Evolutionary conservation across 495 filamentous ascomycete species (phyloP).

Genomic region (Trichoderma orchidacearum): DNA sequence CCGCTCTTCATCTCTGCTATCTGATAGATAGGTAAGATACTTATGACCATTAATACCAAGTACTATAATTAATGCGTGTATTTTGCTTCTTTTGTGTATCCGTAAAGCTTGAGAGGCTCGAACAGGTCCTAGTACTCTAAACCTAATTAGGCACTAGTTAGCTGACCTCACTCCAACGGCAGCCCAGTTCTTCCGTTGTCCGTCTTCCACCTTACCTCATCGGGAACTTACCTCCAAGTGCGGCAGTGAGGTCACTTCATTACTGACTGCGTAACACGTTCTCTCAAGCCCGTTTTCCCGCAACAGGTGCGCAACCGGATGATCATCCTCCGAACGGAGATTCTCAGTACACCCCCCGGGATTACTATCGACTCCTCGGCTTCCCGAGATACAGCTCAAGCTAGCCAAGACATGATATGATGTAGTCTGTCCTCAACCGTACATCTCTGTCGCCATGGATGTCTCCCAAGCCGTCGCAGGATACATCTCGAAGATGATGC

Average conservation of each 20-base stretch:
- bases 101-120: too few relatives aligned
- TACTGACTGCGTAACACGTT: not conserved
- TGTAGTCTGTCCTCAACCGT: not conserved
- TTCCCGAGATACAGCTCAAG: not conserved
- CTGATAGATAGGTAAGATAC: too few relatives aligned
- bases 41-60: too few relatives aligned
- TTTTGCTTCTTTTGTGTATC: too few relatives aligned
- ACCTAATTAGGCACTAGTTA: not conserved
- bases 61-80: too few relatives aligned
- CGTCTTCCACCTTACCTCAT: not conserved
- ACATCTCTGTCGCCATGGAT: conserved; percentile 52
- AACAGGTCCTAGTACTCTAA: too few relatives aligned
- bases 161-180: not conserved
- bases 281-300: conserved; percentile 1
- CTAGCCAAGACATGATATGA: not conserved
- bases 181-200: not conserved
- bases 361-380: not conserved
- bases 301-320: not conserved
- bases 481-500: conserved; percentile 96
- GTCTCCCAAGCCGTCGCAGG: conserved; percentile 81
- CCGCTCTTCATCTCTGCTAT: too few relatives aligned
- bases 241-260: not conserved
- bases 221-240: not conserved
- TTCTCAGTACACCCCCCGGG: not conserved
- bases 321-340: not conserved